phyloP scores from a whole-genome alignment of 2,329 filamentous ascomycete species.

The Zopfia rhizophila region DNA sequence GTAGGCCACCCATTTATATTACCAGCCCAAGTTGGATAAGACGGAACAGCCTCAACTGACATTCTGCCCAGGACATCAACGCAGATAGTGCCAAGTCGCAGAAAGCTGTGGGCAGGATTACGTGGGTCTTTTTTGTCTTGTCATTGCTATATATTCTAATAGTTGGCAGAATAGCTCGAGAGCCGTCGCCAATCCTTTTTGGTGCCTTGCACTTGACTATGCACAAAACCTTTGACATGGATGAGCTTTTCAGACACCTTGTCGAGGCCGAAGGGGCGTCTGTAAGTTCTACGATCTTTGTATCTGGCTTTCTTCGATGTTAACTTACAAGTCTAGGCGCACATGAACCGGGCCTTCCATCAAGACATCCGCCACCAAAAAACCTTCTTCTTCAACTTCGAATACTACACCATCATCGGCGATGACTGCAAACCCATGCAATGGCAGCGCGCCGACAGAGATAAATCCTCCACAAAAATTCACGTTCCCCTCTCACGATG shows the following conservation, averaged over 20 bases:
- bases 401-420: constrained; percentile 71
- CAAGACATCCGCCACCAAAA: constrained; percentile 60
- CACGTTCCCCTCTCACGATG: constrained; percentile 71
- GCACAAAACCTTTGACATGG: constrained; percentile 69
- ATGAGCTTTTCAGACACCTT: constrained; percentile 67
- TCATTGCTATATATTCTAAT: background rate
- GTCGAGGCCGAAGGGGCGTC: constrained; percentile 58
- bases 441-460: constrained; percentile 68
- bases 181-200: constrained; percentile 69
- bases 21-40: background rate
- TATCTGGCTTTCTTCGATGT: constrained; percentile 19
- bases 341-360: constrained; percentile 63
- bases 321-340: constrained; percentile 42
- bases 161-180: constrained; percentile 61
- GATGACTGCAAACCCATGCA: constrained; percentile 66
- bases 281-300: constrained; percentile 12
- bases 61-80: constrained; percentile 43
- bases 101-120: constrained; percentile 66
- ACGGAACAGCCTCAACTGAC: constrained; percentile 6
- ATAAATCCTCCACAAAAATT: constrained; percentile 51
- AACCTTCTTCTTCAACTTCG: constrained; percentile 71
- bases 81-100: constrained; percentile 54
- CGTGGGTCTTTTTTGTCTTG: constrained; percentile 31
- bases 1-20: constrained; percentile 13
- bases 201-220: constrained; percentile 69